Percentiles rank a stretch among this genome's conserved stretches.
These are phyloP conservation scores for Paralagenidium karlingii DNA, from an alignment of 352 stramenopile species.

Conservation along the genomic window DNA sequence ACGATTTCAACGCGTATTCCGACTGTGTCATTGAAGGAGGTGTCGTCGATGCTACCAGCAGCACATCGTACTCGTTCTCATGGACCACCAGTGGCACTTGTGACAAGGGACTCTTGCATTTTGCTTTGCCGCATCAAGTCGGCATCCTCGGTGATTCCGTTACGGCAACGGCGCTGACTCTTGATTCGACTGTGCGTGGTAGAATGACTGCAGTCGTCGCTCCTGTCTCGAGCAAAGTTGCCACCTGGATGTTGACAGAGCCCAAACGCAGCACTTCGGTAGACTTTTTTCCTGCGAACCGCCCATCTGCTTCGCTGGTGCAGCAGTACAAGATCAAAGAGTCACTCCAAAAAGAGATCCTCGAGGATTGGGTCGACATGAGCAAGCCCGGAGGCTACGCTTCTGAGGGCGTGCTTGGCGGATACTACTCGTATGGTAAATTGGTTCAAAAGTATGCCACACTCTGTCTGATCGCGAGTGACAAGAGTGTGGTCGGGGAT, in stretches of 20 bases:
- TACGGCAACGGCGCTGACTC: conserved; percentile 22
- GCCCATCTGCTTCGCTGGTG: conserved; percentile 13
- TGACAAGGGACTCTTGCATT: conserved; percentile 36
- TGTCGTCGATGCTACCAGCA: conserved; percentile 17
- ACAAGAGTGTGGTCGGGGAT: conserved; percentile 21
- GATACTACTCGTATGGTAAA: conserved; percentile 72
- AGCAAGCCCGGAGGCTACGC: conserved; percentile 14
- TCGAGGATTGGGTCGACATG: conserved; percentile 22
- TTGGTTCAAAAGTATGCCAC: conserved; percentile 67
- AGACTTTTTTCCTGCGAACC: conserved; percentile 32
- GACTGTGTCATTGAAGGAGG: conserved; percentile 43
- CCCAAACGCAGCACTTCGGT: conserved; percentile 8
- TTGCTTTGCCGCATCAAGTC: conserved; percentile 49
- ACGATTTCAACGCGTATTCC: conserved; percentile 40
- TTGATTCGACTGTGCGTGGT: conserved; percentile 3
- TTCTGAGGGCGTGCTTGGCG: conserved; percentile 9
- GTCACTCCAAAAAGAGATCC: conserved; percentile 43
- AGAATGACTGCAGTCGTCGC: conserved; percentile 30
- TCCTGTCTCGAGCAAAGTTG: conserved; percentile 26
- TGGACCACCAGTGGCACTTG: conserved; percentile 41
- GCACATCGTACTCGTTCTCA: conserved; percentile 42
- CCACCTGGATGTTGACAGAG: conserved; percentile 8
- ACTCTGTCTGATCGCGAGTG: conserved; percentile 48
- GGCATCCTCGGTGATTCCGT: conserved; percentile 27
- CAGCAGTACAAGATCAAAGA: conserved; percentile 18